Base-by-base conservation (phyloP, 805 yeast genomes). In the Candida krabiensis region DNA sequence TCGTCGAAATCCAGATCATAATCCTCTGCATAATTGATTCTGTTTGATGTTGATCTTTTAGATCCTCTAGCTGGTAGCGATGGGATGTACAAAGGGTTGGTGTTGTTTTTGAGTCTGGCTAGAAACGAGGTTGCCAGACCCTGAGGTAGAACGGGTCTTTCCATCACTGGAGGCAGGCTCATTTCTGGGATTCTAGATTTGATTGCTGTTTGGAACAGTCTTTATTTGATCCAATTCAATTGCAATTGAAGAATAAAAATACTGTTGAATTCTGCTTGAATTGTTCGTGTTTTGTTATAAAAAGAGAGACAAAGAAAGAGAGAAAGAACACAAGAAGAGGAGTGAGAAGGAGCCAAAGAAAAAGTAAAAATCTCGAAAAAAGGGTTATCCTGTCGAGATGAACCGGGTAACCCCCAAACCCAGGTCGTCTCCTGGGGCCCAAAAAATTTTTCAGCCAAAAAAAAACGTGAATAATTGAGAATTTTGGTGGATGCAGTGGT, bases 1-100 rank as follows among this genome's bases (percentile, higher is more conserved):
- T 51, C 56, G 8, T 49, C 56, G 25, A 53, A 54, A 46, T 80
- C 80, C 34, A 76, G 79, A 45, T 86, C 96, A 42, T 79, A 72
- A 27, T 60, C 64, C 57, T 88, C 96, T 0, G 96, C 93, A 55
- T 89, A 89, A 57, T 85, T 86, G 35, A 86, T 78, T 33, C 80
- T 83, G 16, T 47, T 52, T 30, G 77, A 67, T 9, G 86, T 80
- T 28, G 71, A 65, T 50, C 96, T 70, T 58, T 87, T 88, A 23
- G 88, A 81, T 21, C 83, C 74, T 47, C 97, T 74, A 3, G 89
- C 78, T 2, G 87, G 86, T 17, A 84, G 81, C 1, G 88, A 83
- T 2, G 87, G 75, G 25, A 83, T 72, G 49, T 82, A 77, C 22
- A 90, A 64, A 2, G 95, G 79, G 23, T 88, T 86, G 40, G 82